Evolutionary conservation across 805 yeast species (phyloP).

Genomic region (Nakazawaea holstii): DNA sequence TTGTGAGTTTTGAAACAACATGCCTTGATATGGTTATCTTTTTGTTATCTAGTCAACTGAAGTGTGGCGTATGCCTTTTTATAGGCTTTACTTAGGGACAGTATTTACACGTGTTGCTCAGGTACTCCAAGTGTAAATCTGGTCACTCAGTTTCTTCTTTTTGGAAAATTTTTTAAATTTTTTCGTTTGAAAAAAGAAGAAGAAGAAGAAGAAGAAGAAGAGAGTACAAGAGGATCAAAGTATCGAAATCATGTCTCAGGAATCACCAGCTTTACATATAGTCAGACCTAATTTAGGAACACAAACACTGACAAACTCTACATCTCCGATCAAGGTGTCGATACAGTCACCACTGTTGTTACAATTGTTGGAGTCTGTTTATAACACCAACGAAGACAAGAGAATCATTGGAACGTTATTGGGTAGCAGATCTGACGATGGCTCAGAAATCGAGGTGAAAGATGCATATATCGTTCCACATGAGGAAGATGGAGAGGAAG

Average conservation of each 20-base stretch:
- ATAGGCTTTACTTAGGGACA: no score
- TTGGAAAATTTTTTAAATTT: no score
- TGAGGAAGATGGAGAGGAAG: slow-evolving; percentile 66
- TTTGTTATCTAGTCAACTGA: no score
- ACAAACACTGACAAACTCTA: slow-evolving; percentile 26
- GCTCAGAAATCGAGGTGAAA: slow-evolving; percentile 63
- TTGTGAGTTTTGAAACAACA: no score
- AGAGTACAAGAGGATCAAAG: neutral
- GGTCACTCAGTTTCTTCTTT: no score
- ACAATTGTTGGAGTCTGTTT: slow-evolving; percentile 68
- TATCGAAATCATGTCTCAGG: neutral
- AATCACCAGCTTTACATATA: slow-evolving; percentile 22
- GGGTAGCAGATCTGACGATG: slow-evolving; percentile 82
- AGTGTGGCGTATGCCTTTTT: no score
- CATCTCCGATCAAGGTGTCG: slow-evolving; percentile 44
- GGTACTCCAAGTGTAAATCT: no score
- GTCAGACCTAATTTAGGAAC: slow-evolving; percentile 43
- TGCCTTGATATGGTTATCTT: no score
- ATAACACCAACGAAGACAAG: slow-evolving; percentile 49
- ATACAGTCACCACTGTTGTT: slow-evolving; percentile 69
- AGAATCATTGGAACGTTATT: slow-evolving; percentile 79
- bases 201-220: no score
- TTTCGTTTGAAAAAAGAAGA: no score
- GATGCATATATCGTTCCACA: slow-evolving; percentile 82
- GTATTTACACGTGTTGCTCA: no score